Evolutionary conservation across 441 rosid species (phyloP), one percentile per base, ranked within the genome.

Genomic region (Aleurites moluccanus): DNA sequence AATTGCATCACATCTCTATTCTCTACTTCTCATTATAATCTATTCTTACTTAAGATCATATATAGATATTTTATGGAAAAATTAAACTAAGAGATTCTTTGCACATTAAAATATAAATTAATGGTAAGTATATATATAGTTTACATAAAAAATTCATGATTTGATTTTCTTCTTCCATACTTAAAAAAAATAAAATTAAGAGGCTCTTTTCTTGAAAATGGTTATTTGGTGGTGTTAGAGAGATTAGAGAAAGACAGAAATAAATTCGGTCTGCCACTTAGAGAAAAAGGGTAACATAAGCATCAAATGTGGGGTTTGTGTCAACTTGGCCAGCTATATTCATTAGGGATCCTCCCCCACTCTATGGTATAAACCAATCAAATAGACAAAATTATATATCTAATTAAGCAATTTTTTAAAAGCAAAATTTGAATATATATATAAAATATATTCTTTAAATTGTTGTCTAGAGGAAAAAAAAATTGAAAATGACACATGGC

Each of bases 281-380:
- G 47, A 1, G 69, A 21, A 49, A 28, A 73, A 73, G 3, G 50
- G 13, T 7, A 8, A 28, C 33, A 4, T n/a, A 2, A 21, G 27
- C 50, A 60, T 72, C 49, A 56, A 21, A 5, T 16, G 74, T 73
- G 59, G 75, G 68, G 68, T 47, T 28, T 20, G 57, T 14, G 60
- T 49, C 35, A 73, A 62, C 69, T 62, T 62, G 61, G 60, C 45
- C 75, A 45, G 67, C 73, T 70, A 8, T 67, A 6, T 69, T 52
- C 1, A 28, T 57, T 0, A 2, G 52, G 53, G 57, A 72, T 72
- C 57, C 42, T 55, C 38, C 14, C 23, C 57, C 57, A 13, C 44
- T 28, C 40, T 40, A 9, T 49, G 18, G 20, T 67, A 23, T 67
- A 21, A 38, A 23, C 20, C 55, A 9, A 56, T 21, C 42, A 71